Conservation (phyloP, 2,329 filamentous ascomycete genomes). For the Verruconis gallopava region DNA sequence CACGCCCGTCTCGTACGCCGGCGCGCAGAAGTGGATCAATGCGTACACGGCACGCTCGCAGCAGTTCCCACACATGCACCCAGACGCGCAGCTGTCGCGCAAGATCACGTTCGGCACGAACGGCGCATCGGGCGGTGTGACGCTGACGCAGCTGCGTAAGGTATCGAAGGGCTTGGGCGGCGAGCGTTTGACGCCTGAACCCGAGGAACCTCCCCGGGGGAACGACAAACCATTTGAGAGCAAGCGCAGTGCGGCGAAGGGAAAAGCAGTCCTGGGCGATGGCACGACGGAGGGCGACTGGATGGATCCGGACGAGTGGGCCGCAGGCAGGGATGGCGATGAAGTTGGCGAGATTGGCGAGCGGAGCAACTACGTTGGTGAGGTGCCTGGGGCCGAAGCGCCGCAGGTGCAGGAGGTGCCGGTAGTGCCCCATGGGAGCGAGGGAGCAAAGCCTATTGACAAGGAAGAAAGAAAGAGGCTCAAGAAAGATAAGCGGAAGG, state of each 20-base stretch:
- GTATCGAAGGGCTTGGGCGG: slow-evolving; percentile 40
- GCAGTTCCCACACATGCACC: slow-evolving; percentile 33
- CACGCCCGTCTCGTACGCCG: slow-evolving; percentile 19
- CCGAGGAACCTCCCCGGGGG: slow-evolving; percentile 22
- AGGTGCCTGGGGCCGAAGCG: slow-evolving; percentile 12
- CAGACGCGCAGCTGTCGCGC: slow-evolving; percentile 32
- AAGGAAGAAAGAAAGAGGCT: slow-evolving; percentile 41
- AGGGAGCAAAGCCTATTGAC: slow-evolving; percentile 23
- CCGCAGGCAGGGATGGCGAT: slow-evolving; percentile 24
- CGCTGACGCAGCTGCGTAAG: slow-evolving; percentile 38
- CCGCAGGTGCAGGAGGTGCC: slow-evolving; percentile 11
- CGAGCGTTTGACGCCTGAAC: slow-evolving; percentile 34
- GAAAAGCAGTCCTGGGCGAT: slow-evolving; percentile 1
- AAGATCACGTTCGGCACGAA: slow-evolving; percentile 25
- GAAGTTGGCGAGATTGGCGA: slow-evolving; percentile 25
- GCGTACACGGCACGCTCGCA: slow-evolving; percentile 29
- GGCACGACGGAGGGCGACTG: slow-evolving; percentile 18
- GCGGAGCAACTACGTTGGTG: slow-evolving; percentile 18
- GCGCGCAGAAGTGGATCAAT: slow-evolving; percentile 24
- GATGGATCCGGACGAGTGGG: slow-evolving; percentile 32
- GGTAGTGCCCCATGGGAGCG: slow-evolving; percentile 8
- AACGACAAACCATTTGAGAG: slow-evolving; percentile 19
- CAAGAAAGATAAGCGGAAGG: slow-evolving; percentile 37
- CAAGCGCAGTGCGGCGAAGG: slow-evolving; percentile 12
- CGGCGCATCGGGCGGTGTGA: slow-evolving; percentile 32